phyloP scores from a whole-genome alignment of 2,329 filamentous ascomycete species.

The Fusarium austroafricanum region DNA sequence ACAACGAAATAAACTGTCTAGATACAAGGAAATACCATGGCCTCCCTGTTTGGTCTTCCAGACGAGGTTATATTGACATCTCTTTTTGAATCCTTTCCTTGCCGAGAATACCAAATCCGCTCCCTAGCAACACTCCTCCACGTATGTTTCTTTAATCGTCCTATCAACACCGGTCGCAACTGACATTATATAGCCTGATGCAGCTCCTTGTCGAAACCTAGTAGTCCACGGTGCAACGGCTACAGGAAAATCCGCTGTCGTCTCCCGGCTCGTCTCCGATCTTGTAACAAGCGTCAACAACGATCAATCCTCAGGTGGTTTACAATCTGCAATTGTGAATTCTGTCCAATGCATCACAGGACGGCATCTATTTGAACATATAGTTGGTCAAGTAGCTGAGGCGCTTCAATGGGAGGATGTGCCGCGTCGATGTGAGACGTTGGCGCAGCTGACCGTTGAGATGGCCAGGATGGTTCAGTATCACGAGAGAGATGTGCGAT shows the following conservation, averaged over 20 bases:
- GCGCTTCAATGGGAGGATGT: conserved; percentile 61
- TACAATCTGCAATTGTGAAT: conserved; percentile 72
- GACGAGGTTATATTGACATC: conserved; percentile 62
- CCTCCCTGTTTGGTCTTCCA: conserved; percentile 62
- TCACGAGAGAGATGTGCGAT: conserved; percentile 50
- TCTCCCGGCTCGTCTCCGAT: conserved; percentile 59
- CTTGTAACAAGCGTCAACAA: conserved; percentile 37
- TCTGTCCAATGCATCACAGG: conserved; percentile 82
- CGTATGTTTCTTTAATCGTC: conserved; percentile 50
- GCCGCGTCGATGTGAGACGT: conserved; percentile 78
- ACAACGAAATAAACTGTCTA: neutral
- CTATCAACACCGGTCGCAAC: neutral
- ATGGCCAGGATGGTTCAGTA: conserved; percentile 72
- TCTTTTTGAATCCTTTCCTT: conserved; percentile 63
- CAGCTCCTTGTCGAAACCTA: conserved; percentile 78
- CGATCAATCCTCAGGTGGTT: conserved; percentile 45
- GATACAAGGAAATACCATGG: conserved; percentile 43
- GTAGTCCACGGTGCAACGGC: conserved; percentile 87
- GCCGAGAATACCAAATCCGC: conserved; percentile 69
- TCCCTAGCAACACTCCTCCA: conserved; percentile 66
- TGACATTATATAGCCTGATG: conserved; percentile 61
- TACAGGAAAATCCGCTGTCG: conserved; percentile 84
- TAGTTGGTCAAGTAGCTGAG: conserved; percentile 68
- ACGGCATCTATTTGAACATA: conserved; percentile 80
- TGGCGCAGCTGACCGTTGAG: conserved; percentile 80